phyloP scores from a whole-genome alignment of 1,284 basidiomycete species.

The Tranzscheliella williamsii region DNA sequence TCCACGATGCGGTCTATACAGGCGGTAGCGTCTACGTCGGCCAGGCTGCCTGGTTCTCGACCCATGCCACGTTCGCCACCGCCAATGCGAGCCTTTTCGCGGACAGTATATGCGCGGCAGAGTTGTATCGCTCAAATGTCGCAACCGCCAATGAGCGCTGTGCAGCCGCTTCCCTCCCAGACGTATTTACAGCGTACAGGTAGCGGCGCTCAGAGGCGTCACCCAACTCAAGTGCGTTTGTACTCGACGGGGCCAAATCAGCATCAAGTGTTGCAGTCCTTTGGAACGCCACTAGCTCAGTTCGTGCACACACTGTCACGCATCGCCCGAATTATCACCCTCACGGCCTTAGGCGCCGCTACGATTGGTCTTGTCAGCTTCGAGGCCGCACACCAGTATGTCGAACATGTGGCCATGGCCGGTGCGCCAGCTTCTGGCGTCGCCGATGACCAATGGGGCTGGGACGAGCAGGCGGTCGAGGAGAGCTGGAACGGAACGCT shows the following conservation, averaged over 20 bases:
- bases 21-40: too few relatives aligned
- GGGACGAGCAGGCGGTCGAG: conserved; percentile 26
- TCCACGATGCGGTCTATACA: too few relatives aligned
- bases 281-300: conserved; percentile 49
- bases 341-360: conserved; percentile 37
- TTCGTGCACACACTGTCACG: conserved; percentile 50
- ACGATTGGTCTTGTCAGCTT: conserved; percentile 33
- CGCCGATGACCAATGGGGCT: conserved; percentile 24
- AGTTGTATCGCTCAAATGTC: too few relatives aligned
- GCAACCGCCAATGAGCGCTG: too few relatives aligned
- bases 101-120: too few relatives aligned
- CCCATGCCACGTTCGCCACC: too few relatives aligned
- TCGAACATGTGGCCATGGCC: conserved; percentile 51
- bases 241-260: conserved; percentile 43
- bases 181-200: too few relatives aligned
- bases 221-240: too few relatives aligned
- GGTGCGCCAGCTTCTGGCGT: conserved; percentile 2
- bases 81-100: too few relatives aligned
- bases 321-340: conserved; percentile 54
- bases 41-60: too few relatives aligned
- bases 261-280: conserved; percentile 40
- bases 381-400: conserved; percentile 57
- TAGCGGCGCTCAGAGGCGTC: too few relatives aligned
- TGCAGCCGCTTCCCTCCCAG: too few relatives aligned
- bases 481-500: conserved; percentile 35